These are phyloP conservation scores for Iberis pinnata DNA, from an alignment of 345 rosid species.

Conservation along the genomic window DNA sequence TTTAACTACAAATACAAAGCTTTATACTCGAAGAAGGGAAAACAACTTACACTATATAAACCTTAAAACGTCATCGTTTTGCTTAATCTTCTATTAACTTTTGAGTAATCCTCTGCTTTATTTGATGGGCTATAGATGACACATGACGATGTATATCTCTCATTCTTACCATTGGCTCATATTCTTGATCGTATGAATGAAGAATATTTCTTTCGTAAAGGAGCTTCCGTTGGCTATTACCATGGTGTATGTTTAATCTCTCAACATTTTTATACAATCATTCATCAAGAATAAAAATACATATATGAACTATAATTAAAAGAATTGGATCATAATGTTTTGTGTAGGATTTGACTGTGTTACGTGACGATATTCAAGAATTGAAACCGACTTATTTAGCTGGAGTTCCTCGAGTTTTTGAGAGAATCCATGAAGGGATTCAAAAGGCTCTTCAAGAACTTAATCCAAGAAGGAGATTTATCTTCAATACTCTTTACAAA, in stretches of 20 bases:
- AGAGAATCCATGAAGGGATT: constrained; percentile 77
- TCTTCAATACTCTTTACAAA: constrained; percentile 64
- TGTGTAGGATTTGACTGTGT: constrained; percentile 66
- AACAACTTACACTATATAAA: too few species aligned
- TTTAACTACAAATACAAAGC: too few species aligned
- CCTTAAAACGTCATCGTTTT: not conserved
- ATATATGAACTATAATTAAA: not conserved
- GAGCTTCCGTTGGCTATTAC: constrained; percentile 93
- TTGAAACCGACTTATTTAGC: constrained; percentile 84
- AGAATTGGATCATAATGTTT: not conserved
- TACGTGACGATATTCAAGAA: constrained; percentile 79
- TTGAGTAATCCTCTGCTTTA: not conserved
- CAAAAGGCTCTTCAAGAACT: constrained; percentile 61
- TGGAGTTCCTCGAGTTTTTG: constrained; percentile 92
- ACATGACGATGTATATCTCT: constrained; percentile 72
- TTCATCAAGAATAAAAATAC: not conserved
- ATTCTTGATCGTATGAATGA: constrained; percentile 78
- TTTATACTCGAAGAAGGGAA: too few species aligned
- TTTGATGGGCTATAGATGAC: constrained; percentile 59
- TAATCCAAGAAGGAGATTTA: constrained; percentile 51
- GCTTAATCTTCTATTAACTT: not conserved
- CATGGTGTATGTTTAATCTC: constrained; percentile 61
- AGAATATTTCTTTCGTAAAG: constrained; percentile 75
- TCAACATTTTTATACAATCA: not conserved
- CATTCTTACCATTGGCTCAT: constrained; percentile 94